Evolutionary conservation across 1,139 yeast genomes (phyloP).

Genomic region (Taphrina populina): DNA sequence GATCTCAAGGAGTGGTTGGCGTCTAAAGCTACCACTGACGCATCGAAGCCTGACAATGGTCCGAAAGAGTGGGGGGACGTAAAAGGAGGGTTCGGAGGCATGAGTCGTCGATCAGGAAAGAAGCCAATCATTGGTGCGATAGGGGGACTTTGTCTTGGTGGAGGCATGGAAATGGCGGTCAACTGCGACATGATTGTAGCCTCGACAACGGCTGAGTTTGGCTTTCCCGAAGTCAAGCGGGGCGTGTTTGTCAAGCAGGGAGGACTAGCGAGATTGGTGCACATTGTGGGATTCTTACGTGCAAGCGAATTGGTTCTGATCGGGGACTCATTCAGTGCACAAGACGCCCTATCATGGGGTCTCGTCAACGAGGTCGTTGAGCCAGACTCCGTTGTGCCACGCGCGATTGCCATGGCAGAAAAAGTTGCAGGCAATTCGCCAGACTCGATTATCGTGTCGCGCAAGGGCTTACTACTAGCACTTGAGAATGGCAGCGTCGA

Average conservation of each 20-base stretch:
- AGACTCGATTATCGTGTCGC: slow-evolving; percentile 42
- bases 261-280: slow-evolving; percentile 43
- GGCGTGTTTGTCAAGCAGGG: slow-evolving; percentile 45
- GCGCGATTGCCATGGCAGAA: slow-evolving; percentile 42
- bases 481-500: slow-evolving; percentile 40
- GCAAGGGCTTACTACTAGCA: slow-evolving; percentile 42
- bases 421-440: slow-evolving; percentile 42
- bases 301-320: slow-evolving; percentile 44
- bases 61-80: slow-evolving; percentile 18
- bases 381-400: slow-evolving; percentile 40
- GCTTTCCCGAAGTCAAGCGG: slow-evolving; percentile 44
- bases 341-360: slow-evolving; percentile 43
- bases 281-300: slow-evolving; percentile 41
- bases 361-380: slow-evolving; percentile 42
- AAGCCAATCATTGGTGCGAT: slow-evolving; percentile 45
- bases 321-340: slow-evolving; percentile 43
- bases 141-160: slow-evolving; percentile 44
- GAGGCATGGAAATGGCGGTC: slow-evolving; percentile 44
- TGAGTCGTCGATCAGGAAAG: slow-evolving; percentile 42
- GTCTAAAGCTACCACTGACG: slow-evolving; percentile 1
- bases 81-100: slow-evolving; percentile 43
- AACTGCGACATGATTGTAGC: slow-evolving; percentile 46
- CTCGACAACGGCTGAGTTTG: slow-evolving; percentile 41
- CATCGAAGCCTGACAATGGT: background rate
- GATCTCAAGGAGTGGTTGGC: slow-evolving; percentile 43